Conservation (phyloP, 345 rosid genomes). For the Populus simonii region DNA sequence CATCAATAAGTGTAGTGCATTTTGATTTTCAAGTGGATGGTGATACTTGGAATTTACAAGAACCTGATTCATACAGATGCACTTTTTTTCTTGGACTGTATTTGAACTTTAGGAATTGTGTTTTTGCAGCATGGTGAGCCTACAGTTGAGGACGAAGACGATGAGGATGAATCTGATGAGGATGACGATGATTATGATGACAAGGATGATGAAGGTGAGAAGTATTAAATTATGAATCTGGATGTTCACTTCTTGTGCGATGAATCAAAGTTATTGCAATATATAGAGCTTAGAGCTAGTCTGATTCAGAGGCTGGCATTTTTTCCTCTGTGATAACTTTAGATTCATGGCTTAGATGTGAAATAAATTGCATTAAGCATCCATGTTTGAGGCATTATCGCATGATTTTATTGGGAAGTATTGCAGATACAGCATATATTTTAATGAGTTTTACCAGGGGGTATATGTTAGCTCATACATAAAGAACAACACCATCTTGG, state of each 20-base stretch:
- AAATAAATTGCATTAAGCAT: no score
- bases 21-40: not conserved
- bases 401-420: no score
- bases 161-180: constrained; percentile 59
- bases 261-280: not conserved
- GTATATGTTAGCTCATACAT: not conserved
- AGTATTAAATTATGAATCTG: not conserved
- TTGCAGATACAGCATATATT: not conserved
- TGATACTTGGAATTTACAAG: not conserved
- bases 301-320: no score
- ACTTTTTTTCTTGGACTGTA: not conserved
- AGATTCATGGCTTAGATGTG: no score
- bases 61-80: not conserved
- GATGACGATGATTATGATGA: constrained; percentile 49
- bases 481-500: not conserved
- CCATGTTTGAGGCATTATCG: no score
- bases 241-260: not conserved
- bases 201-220: constrained; percentile 30
- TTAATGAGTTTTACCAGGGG: not conserved
- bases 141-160: constrained; percentile 50
- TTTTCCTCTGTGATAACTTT: no score
- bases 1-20: not conserved
- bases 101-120: not conserved
- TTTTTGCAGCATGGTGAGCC: constrained; percentile 51
- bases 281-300: no score